These are phyloP conservation scores for Populus hybrid DNA, from an alignment of 441 rosid genomes.

Conservation along the genomic window DNA sequence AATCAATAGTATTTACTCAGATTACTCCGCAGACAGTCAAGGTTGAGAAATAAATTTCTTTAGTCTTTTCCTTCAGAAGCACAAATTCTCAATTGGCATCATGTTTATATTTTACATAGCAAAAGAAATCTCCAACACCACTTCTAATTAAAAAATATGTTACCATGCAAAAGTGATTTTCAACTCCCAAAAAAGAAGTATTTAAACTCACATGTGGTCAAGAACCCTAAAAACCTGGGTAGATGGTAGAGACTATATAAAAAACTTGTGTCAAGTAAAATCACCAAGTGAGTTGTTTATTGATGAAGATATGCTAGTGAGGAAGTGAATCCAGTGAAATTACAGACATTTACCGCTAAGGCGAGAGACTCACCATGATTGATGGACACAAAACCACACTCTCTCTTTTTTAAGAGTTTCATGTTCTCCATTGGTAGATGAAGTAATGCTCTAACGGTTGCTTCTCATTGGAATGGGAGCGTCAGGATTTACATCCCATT, in stretches of 20 bases:
- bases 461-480: conserved; percentile 38
- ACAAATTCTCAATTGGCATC: background rate
- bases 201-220: background rate
- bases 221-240: background rate
- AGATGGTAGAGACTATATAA: background rate
- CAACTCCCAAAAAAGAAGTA: background rate
- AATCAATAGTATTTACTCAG: background rate
- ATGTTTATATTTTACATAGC: background rate
- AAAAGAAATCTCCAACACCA: background rate
- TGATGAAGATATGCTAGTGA: background rate
- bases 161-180: background rate
- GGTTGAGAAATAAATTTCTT: background rate
- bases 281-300: conserved; percentile 2
- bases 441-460: conserved; percentile 28
- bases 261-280: background rate
- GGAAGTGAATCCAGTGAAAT: background rate
- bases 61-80: background rate
- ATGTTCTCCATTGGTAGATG: conserved; percentile 28
- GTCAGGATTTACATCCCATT: conserved; percentile 39
- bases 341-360: background rate
- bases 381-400: conserved; percentile 29
- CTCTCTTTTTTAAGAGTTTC: conserved; percentile 40
- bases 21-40: background rate
- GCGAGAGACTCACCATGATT: conserved; percentile 43
- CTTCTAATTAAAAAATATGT: background rate